phyloP scores from a whole-genome alignment of 2,329 filamentous ascomycete genomes.

The Pseudogymnoascus sp. region DNA sequence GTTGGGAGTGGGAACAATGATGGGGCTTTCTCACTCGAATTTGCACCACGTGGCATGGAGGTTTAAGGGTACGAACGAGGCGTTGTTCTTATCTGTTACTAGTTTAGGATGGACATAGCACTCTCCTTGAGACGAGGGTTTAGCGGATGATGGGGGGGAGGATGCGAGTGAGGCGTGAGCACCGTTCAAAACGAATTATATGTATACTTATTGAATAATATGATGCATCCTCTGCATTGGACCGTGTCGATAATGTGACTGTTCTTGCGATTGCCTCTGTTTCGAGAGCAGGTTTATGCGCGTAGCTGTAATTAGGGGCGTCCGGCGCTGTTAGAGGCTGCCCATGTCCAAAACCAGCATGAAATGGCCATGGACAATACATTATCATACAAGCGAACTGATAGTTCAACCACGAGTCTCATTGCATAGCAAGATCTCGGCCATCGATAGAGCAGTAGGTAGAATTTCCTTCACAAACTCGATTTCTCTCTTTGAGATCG shows the following conservation, averaged over 20 bases:
- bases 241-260: not conserved
- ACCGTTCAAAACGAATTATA: conserved; percentile 7
- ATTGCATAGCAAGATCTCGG: not conserved
- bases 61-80: not conserved
- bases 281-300: not conserved
- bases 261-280: not conserved
- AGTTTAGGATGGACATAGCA: conserved; percentile 7
- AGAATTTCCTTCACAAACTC: not conserved
- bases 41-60: not conserved
- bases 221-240: not conserved
- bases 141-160: not conserved
- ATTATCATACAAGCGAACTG: not conserved
- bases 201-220: conserved; percentile 7
- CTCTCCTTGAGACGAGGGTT: conserved; percentile 2
- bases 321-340: not conserved
- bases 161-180: not conserved
- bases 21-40: not conserved
- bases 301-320: not conserved
- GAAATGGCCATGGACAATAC: not conserved
- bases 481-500: not conserved
- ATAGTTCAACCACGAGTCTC: not conserved
- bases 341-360: too few relatives aligned
- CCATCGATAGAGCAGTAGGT: not conserved
- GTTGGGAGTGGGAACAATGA: not conserved
- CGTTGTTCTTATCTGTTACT: conserved; percentile 5